Base-by-base conservation (phyloP, 768 basidiomycete species). In the Tulasnella sp. region DNA sequence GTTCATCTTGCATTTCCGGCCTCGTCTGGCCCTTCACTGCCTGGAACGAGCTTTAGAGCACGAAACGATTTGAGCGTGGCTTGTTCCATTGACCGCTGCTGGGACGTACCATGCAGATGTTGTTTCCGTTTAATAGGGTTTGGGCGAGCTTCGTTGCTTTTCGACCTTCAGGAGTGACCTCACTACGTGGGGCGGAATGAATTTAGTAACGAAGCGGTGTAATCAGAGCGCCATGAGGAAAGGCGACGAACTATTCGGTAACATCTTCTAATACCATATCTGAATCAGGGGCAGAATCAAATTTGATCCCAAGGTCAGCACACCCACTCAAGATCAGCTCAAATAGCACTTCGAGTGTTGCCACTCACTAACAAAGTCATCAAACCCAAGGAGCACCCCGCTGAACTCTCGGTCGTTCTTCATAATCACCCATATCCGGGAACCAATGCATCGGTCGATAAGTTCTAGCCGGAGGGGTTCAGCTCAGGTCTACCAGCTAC, bases 361-460 rank as follows among this genome's bases (percentile, higher is more conserved):
- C 3, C 19, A 95, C 96, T 86, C 80, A 98, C 96, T 99, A 80
- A 99, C 96, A 80, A 96, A 99, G 81, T 99, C 96, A 79, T 99
- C 96, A 77, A 99, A 99, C 1, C 96, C 96, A 39, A 96, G 85
- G 47, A 99, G 84, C 2, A 89, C 97, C 12, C 96, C 96, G 29
- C 91, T 92, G 81, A 98, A 99, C 82, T 99, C 96, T 62, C 94
- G 90, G 74, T 99, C 95, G 76, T 86, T 89, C 83, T 98, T 98
- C 94, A 97, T 98, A 79, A 98, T 88, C 77, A 98, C 96, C 93
- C 94, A 97, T 78, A 98, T 95, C 65, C 88, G 87, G 4, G 63
- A 65, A 72, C 96, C 96, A 79, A 98, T 98, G 79, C 96, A 98
- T 79, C 92, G 87, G 80, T 99, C 96, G 77, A 99, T 96, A 59